Evolutionary conservation across 129 eudicot species (phyloP).

Genomic region (Lactuca sativa): DNA sequence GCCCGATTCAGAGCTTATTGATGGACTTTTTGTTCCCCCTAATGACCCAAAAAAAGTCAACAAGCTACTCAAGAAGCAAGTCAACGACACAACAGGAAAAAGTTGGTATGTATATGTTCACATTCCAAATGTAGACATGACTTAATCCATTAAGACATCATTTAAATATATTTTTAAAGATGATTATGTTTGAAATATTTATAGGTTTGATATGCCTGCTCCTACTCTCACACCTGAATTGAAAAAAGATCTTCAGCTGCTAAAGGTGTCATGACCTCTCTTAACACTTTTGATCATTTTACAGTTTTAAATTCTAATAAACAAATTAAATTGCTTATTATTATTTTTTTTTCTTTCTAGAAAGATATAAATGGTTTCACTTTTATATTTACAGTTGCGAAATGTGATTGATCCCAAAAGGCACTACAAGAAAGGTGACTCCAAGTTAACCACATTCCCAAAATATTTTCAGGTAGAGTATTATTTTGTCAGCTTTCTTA

Average conservation of each 20-base stretch:
- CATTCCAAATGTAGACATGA: background rate
- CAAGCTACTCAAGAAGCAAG: slow-evolving; percentile 68
- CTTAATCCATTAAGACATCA: background rate
- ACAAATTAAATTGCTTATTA: no score
- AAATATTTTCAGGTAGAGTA: slow-evolving; percentile 74
- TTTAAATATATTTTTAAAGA: background rate
- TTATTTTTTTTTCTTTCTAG: background rate
- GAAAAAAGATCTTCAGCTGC: slow-evolving; percentile 74
- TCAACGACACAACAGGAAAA: slow-evolving; percentile 80
- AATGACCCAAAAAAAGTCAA: slow-evolving; percentile 71
- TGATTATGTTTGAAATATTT: slow-evolving; percentile 23
- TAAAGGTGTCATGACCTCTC: slow-evolving; percentile 51
- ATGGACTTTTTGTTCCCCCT: slow-evolving; percentile 89
- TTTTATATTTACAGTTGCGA: slow-evolving; percentile 58
- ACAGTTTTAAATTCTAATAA: no score
- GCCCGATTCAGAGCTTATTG: slow-evolving; percentile 74
- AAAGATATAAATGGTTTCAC: background rate
- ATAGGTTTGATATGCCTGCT: slow-evolving; percentile 95
- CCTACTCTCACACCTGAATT: slow-evolving; percentile 82
- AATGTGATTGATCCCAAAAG: slow-evolving; percentile 89
- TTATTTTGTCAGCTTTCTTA: background rate
- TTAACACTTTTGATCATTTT: background rate
- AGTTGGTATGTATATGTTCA: slow-evolving; percentile 54
- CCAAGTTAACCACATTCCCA: slow-evolving; percentile 68
- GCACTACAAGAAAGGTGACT: slow-evolving; percentile 87